phyloP scores from a whole-genome alignment of 169 alveolate genomes.

The Cryptosporidium parvum region DNA sequence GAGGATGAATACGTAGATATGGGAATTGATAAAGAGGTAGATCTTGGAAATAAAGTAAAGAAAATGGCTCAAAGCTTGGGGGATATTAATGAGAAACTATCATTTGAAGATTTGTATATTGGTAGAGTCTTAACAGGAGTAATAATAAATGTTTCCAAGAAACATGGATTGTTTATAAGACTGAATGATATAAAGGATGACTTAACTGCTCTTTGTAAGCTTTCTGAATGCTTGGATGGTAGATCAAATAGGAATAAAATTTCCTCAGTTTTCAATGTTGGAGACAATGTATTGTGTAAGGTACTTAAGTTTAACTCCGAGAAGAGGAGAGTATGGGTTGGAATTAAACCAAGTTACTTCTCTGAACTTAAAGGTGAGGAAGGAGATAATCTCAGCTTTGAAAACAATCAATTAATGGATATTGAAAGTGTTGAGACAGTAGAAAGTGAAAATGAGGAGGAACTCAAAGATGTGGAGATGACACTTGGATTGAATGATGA shows the following conservation, averaged over 20 bases:
- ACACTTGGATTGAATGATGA: background rate
- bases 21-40: background rate
- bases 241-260: background rate
- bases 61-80: background rate
- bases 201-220: constrained; percentile 9
- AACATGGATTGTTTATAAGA: constrained; percentile 44
- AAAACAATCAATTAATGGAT: background rate
- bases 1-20: background rate
- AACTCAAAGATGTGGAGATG: background rate
- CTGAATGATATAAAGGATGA: constrained; percentile 27
- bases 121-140: constrained; percentile 61
- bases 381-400: background rate
- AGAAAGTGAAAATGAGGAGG: background rate
- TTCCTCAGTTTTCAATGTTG: constrained; percentile 30
- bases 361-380: constrained; percentile 4
- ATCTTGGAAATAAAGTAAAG: background rate
- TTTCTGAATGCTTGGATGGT: constrained; percentile 41
- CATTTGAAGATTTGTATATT: constrained; percentile 44
- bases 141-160: constrained; percentile 24
- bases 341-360: constrained; percentile 46
- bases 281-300: constrained; percentile 55
- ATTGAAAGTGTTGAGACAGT: background rate
- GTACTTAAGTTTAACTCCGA: constrained; percentile 27
- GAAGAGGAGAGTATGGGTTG: constrained; percentile 42
- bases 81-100: constrained; percentile 11